Evolutionary conservation across 345 rosid species (phyloP).

Genomic region (Salix purpurea): DNA sequence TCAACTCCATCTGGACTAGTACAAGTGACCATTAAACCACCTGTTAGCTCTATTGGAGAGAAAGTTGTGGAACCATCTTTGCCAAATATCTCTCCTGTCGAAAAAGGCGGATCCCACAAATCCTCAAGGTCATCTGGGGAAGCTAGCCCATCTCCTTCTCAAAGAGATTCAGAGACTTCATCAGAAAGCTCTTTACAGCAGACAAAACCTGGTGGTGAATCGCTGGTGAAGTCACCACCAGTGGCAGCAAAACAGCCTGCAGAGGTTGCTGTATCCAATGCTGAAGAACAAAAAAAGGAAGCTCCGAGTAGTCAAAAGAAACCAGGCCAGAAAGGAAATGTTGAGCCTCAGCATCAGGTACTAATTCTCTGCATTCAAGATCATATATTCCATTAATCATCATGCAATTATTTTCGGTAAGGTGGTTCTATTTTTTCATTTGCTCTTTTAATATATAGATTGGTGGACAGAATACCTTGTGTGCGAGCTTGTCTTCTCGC

Average conservation of each 20-base stretch:
- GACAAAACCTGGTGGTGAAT: conserved; percentile 35
- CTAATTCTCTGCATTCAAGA: not conserved
- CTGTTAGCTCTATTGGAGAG: conserved; percentile 36
- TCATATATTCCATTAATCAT: not conserved
- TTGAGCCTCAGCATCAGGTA: conserved; percentile 48
- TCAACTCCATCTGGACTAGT: conserved; percentile 35
- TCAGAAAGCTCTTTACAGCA: conserved; percentile 33
- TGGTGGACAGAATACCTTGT: conserved; percentile 29
- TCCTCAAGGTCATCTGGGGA: conserved; percentile 37
- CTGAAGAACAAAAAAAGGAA: conserved; percentile 38
- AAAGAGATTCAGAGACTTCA: conserved; percentile 32
- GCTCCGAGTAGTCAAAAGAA: conserved; percentile 43
- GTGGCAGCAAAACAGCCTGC: conserved; percentile 28
- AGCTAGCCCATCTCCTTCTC: conserved; percentile 26
- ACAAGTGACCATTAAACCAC: conserved; percentile 53
- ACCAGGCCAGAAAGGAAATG: conserved; percentile 34
- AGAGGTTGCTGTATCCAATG: conserved; percentile 15
- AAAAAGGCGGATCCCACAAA: conserved; percentile 43
- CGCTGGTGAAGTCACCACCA: conserved; percentile 22
- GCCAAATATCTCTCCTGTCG: conserved; percentile 25
- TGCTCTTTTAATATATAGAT: conserved; percentile 20
- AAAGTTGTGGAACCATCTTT: conserved; percentile 31
- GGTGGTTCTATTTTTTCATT: not conserved
- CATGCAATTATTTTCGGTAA: not conserved
- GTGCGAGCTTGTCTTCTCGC: conserved; percentile 16